Conservation (phyloP, 257 asterid species). For the Plantago ovata region DNA sequence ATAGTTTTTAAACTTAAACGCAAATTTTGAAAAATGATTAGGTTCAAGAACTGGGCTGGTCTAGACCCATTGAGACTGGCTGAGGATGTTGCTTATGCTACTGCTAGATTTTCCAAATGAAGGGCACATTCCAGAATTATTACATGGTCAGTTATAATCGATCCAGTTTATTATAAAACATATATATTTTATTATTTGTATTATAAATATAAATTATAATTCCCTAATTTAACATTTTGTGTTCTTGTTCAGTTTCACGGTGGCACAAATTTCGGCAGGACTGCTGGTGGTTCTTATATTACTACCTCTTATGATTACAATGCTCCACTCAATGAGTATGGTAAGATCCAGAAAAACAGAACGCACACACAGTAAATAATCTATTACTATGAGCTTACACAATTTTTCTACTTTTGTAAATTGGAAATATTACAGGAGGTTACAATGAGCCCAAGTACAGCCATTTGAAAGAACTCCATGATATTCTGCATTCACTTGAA, state of each 20-base stretch:
- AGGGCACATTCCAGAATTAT: slow-evolving; percentile 54
- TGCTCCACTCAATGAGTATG: slow-evolving; percentile 49
- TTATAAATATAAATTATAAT: neutral
- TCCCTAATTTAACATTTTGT: neutral
- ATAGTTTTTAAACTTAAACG: neutral
- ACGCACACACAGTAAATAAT: no score
- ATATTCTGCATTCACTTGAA: slow-evolving; percentile 29
- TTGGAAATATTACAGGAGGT: slow-evolving; percentile 1
- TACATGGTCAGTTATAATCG: slow-evolving; percentile 39
- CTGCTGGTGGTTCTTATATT: slow-evolving; percentile 56
- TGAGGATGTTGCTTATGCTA: slow-evolving; percentile 47
- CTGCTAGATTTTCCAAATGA: slow-evolving; percentile 47
- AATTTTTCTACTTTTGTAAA: neutral
- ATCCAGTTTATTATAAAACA: neutral
- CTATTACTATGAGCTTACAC: neutral
- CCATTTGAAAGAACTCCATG: slow-evolving; percentile 46
- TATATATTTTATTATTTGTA: neutral
- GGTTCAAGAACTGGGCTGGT: slow-evolving; percentile 60
- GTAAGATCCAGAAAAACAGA: no score
- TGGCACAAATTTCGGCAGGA: slow-evolving; percentile 53
- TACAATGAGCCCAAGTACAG: slow-evolving; percentile 44
- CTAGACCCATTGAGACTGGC: slow-evolving; percentile 41
- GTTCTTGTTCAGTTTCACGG: slow-evolving; percentile 40
- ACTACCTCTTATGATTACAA: slow-evolving; percentile 45
- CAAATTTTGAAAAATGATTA: neutral